A percentile compares a stretch with the other conserved stretches of the same genome.
Evolutionary conservation across 2,329 filamentous ascomycete species (phyloP).

Genomic region (Calonectria pseudoturangicola): DNA sequence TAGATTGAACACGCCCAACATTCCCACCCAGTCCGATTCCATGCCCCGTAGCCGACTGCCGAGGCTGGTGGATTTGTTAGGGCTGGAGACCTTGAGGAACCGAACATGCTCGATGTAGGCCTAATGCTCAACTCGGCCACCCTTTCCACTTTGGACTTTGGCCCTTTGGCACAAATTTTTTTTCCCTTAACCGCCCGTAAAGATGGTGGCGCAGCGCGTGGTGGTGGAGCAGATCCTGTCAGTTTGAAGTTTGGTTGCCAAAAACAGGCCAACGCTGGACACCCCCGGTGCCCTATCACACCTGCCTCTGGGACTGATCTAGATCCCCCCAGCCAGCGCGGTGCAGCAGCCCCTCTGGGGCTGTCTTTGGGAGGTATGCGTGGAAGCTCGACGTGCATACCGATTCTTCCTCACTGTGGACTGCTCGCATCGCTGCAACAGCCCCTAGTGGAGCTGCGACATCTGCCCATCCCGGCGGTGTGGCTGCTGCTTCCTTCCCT

Average conservation of each 20-base stretch:
- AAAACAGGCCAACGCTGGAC: conserved; percentile 13
- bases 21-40: neutral
- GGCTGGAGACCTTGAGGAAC: conserved; percentile 12
- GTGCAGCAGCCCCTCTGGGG: neutral
- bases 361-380: neutral
- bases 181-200: conserved; percentile 17
- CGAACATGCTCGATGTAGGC: neutral
- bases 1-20: neutral
- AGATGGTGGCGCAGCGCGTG: conserved; percentile 34
- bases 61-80: conserved; percentile 19
- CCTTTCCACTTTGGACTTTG: conserved; percentile 3
- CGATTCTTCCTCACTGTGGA: conserved; percentile 1
- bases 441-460: conserved; percentile 25
- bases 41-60: conserved; percentile 1
- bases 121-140: neutral
- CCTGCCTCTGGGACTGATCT: conserved; percentile 23
- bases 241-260: conserved; percentile 32
- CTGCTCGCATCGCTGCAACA: conserved; percentile 9
- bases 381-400: conserved; percentile 1
- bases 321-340: neutral
- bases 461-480: conserved; percentile 9
- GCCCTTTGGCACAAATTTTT: conserved; percentile 1
- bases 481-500: conserved; percentile 23
- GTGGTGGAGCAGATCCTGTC: conserved; percentile 35
- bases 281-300: conserved; percentile 25